Conservation (phyloP, 305 asterid genomes). For the Plantago lanceolata region DNA sequence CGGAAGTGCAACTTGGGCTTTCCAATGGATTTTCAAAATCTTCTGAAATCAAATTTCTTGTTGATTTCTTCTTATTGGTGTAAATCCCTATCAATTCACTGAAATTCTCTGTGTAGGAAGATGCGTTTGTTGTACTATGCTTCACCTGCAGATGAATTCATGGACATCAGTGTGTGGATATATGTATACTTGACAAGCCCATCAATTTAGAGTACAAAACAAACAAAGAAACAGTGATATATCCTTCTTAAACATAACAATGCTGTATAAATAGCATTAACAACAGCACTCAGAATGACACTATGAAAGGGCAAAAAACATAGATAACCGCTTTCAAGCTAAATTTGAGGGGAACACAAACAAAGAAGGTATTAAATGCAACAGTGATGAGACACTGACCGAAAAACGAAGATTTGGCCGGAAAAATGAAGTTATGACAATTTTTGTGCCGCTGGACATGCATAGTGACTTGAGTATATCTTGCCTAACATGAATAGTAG, state of each 20-base stretch:
- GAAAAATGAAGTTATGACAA: constrained; percentile 61
- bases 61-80: constrained; percentile 32
- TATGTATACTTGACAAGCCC: constrained; percentile 1
- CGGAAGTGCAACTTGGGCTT: constrained; percentile 23
- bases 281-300: too few species aligned
- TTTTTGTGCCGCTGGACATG: constrained; percentile 46
- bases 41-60: constrained; percentile 21
- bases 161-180: constrained; percentile 12
- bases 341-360: too few species aligned
- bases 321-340: too few species aligned
- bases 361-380: background rate
- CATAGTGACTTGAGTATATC: constrained; percentile 68
- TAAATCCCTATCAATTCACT: constrained; percentile 41
- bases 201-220: constrained; percentile 2
- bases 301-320: too few species aligned
- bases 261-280: background rate
- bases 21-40: constrained; percentile 32
- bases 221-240: background rate
- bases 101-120: constrained; percentile 59
- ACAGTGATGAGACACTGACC: constrained; percentile 33
- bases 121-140: constrained; percentile 58
- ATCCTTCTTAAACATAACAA: background rate
- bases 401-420: constrained; percentile 65
- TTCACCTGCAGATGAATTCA: constrained; percentile 43
- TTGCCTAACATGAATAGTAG: constrained; percentile 57